Evolutionary conservation across 2,329 filamentous ascomycete species (phyloP), one percentile per base, ranked within the genome.

Genomic region (Drechslera avenae): DNA sequence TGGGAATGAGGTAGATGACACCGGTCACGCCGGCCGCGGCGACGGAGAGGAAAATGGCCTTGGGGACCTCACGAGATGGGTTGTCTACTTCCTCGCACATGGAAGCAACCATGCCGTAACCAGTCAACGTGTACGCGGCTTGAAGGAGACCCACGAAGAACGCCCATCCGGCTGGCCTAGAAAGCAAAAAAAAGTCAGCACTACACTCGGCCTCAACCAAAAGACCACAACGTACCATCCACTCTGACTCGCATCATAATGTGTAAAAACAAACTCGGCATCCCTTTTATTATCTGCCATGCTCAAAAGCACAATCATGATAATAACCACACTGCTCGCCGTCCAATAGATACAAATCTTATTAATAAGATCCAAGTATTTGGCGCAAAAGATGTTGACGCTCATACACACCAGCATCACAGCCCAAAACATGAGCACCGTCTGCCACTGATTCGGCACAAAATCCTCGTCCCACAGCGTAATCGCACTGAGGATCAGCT

Each of bases 261-360:
- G 84, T 0, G 76, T 74, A 66, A 90, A 89, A 6, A 89, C 86
- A 62, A 86, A 89, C 30, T 83, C 79, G 1, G 77, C 86, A 52
- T 78, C 81, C 26, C 85, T 76, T 53, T 78, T 80, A 31, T 77
- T 71, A 50, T 85, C 80, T 7, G 84, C 79, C 83, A 86, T 87
- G 17, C 73, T 76, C 39, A 88, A 71, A n/a, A 88, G 64, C 0
- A 81, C 83, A 31, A 89, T 78, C 58, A 91, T 73, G 35, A 91
- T 89, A 36, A 90, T 86, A 42, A 89, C 53, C 3, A 89, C 85
- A 34, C 83, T 85, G 0, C 80, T 79, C 0, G 76, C 82, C 0
- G 87, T 90, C 87, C 87, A 90, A 67, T 84, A 88, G 46, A 89
- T 89, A 68, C 87, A 89, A 39, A 88, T 71, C 62, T 87, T 89